Evolutionary conservation across 2,329 filamentous ascomycete genomes (phyloP).

Genomic region (Graphilbum fragrans): DNA sequence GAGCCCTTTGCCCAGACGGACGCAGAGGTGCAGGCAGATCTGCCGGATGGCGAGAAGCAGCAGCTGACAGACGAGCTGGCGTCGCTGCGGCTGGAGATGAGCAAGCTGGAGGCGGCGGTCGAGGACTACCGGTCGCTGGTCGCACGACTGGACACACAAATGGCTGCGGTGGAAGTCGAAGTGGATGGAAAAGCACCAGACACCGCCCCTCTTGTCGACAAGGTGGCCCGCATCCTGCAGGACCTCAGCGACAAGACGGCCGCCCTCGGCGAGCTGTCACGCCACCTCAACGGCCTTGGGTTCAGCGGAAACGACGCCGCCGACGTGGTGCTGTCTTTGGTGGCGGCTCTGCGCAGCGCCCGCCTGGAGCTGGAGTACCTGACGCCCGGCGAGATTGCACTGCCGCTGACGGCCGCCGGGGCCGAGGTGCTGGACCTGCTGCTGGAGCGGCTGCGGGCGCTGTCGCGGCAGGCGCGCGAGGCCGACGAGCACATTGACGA

Average conservation of each 20-base stretch:
- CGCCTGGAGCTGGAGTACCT: slow-evolving; percentile 51
- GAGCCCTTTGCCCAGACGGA: too few relatives aligned
- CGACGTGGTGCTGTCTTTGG: slow-evolving; percentile 36
- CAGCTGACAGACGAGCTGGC: slow-evolving; percentile 32
- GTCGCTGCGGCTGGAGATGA: slow-evolving; percentile 34
- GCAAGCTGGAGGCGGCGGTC: slow-evolving; percentile 33
- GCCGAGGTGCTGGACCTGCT: slow-evolving; percentile 44
- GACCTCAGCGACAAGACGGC: slow-evolving; percentile 35
- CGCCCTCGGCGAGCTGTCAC: slow-evolving; percentile 30
- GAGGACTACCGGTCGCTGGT: slow-evolving; percentile 33
- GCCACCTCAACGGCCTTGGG: slow-evolving; percentile 34
- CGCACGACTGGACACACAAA: slow-evolving; percentile 21
- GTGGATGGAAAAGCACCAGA: neutral
- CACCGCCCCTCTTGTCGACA: slow-evolving; percentile 24
- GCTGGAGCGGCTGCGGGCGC: slow-evolving; percentile 33
- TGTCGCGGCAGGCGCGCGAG: slow-evolving; percentile 32
- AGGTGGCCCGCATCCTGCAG: slow-evolving; percentile 29
- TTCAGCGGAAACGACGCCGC: slow-evolving; percentile 33
- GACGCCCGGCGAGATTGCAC: slow-evolving; percentile 42
- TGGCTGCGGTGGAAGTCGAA: slow-evolving; percentile 17
- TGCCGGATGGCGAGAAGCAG: slow-evolving; percentile 30
- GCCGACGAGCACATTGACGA: slow-evolving; percentile 45
- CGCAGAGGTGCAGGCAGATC: slow-evolving; percentile 25
- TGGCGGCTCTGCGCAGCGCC: slow-evolving; percentile 39
- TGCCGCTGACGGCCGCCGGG: slow-evolving; percentile 39